These are phyloP conservation scores for Nannizziopsis arthrosporioides DNA, from an alignment of 2,329 filamentous ascomycete genomes.

Conservation along the genomic window DNA sequence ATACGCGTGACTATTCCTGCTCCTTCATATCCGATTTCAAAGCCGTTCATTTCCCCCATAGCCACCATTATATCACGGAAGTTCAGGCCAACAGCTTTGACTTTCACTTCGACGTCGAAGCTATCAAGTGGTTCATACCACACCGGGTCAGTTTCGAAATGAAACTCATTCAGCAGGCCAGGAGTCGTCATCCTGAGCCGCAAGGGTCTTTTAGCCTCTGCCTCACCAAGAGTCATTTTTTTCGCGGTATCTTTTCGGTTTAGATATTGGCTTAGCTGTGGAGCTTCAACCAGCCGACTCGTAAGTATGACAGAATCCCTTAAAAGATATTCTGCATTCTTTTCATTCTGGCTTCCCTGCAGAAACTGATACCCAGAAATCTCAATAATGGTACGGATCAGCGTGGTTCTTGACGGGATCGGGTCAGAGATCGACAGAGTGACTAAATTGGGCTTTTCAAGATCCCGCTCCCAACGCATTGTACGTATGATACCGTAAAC, in stretches of 20 bases:
- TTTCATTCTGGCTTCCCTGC: constrained; percentile 8
- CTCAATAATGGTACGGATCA: constrained; percentile 11
- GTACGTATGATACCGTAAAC: constrained; percentile 26
- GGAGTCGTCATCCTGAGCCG: constrained; percentile 16
- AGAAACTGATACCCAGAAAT: constrained; percentile 18
- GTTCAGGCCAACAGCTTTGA: constrained; percentile 18
- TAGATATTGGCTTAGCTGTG: constrained; percentile 17
- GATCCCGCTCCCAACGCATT: constrained; percentile 26
- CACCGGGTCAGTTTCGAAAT: constrained; percentile 16
- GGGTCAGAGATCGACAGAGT: constrained; percentile 18
- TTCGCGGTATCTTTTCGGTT: constrained; percentile 13
- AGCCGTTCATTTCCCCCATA: constrained; percentile 12
- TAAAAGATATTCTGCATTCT: constrained; percentile 19
- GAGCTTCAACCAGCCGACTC: constrained; percentile 18
- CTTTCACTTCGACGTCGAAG: constrained; percentile 19
- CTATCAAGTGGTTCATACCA: constrained; percentile 15
- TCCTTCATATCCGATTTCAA: constrained; percentile 12
- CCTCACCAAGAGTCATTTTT: constrained; percentile 13
- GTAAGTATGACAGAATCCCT: constrained; percentile 17
- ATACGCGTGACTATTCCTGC: constrained; percentile 12
- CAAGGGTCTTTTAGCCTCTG: constrained; percentile 12
- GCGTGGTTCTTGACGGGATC: constrained; percentile 1
- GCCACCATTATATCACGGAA: constrained; percentile 17
- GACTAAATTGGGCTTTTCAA: constrained; percentile 22
- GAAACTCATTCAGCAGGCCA: constrained; percentile 16